Conservation (phyloP, 345 rosid genomes). For the Eucalyptus marginata region DNA sequence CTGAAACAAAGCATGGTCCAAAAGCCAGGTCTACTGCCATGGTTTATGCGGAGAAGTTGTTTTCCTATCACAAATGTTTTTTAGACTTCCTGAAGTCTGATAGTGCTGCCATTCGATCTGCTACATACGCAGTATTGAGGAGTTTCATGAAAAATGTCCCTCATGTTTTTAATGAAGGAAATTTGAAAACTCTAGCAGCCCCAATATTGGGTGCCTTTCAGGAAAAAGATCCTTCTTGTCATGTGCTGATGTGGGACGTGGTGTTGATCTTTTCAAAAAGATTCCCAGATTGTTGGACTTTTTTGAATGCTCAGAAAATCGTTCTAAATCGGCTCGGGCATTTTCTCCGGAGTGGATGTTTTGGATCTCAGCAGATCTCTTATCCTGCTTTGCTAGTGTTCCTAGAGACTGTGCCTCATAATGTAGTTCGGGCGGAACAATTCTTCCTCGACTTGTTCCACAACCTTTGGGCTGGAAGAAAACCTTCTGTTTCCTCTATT, state of each 20-base stretch:
- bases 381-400: conserved; percentile 82
- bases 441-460: conserved; percentile 61
- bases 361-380: conserved; percentile 79
- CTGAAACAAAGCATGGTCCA: conserved; percentile 53
- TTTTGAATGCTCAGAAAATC: conserved; percentile 54
- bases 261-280: conserved; percentile 59
- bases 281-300: conserved; percentile 74
- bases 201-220: conserved; percentile 75
- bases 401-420: conserved; percentile 54
- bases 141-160: conserved; percentile 66
- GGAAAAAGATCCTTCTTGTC: conserved; percentile 82
- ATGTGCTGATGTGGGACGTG: conserved; percentile 91
- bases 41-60: conserved; percentile 69
- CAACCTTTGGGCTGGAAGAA: conserved; percentile 83
- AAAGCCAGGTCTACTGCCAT: conserved; percentile 70
- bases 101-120: conserved; percentile 66
- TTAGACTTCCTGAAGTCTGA: conserved; percentile 62
- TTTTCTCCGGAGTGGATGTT: conserved; percentile 82
- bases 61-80: conserved; percentile 63
- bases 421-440: conserved; percentile 44
- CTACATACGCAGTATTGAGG: conserved; percentile 60
- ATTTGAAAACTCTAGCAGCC: conserved; percentile 49
- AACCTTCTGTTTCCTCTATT: conserved; percentile 29
- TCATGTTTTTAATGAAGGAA: conserved; percentile 52
- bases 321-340: conserved; percentile 55